A percentile compares a stretch with the other conserved stretches of the same genome.
phyloP scores from a whole-genome alignment of 2,329 filamentous ascomycete genomes.

The Furcasterigmium furcatum region DNA sequence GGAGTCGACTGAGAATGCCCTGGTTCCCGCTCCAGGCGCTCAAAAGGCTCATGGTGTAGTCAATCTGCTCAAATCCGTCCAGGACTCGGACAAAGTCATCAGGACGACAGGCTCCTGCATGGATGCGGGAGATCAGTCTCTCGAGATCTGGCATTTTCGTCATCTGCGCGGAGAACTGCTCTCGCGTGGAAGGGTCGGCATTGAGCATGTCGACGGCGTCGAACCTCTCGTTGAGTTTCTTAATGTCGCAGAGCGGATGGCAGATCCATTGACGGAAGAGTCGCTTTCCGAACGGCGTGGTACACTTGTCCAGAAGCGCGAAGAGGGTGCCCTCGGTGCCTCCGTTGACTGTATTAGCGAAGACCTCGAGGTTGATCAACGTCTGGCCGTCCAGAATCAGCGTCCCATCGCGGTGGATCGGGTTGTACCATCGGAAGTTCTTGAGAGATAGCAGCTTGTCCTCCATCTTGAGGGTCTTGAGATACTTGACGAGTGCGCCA shows the following conservation, averaged over 20 bases:
- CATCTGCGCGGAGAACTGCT: slow-evolving; percentile 85
- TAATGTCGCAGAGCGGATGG: slow-evolving; percentile 83
- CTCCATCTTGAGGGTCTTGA: slow-evolving; percentile 85
- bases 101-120: slow-evolving; percentile 84
- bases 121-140: slow-evolving; percentile 87
- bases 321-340: slow-evolving; percentile 85
- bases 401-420: slow-evolving; percentile 86
- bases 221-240: slow-evolving; percentile 86
- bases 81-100: slow-evolving; percentile 92
- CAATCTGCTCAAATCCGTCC: slow-evolving; percentile 96
- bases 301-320: slow-evolving; percentile 84
- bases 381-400: slow-evolving; percentile 94
- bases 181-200: slow-evolving; percentile 73
- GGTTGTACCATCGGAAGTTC: slow-evolving; percentile 89
- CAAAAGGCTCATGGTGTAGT: slow-evolving; percentile 85
- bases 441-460: slow-evolving; percentile 81
- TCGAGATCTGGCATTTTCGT: slow-evolving; percentile 93
- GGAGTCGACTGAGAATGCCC: slow-evolving; percentile 79
- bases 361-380: slow-evolving; percentile 95
- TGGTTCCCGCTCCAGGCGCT: slow-evolving; percentile 71
- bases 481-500: slow-evolving; percentile 83
- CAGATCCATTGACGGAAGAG: slow-evolving; percentile 97
- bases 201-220: slow-evolving; percentile 95
- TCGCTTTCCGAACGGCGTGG: slow-evolving; percentile 95
- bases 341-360: slow-evolving; percentile 88